phyloP scores from a whole-genome alignment of 1,284 basidiomycete genomes.

The Ganoderma boninense region DNA sequence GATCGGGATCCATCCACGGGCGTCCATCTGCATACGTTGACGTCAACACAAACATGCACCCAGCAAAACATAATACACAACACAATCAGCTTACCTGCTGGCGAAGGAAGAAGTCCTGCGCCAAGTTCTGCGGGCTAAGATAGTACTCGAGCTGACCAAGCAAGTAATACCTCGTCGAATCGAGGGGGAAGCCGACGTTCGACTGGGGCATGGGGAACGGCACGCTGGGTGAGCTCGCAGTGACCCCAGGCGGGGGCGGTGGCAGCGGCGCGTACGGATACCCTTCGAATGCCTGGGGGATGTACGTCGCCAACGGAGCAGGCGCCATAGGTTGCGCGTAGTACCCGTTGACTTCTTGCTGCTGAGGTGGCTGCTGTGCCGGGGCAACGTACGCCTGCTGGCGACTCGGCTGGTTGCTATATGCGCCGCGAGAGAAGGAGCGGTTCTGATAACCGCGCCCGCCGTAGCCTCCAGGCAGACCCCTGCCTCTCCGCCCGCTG shows the following conservation, averaged over 20 bases:
- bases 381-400: conserved; percentile 37
- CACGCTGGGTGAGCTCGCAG: conserved; percentile 33
- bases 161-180: conserved; percentile 70
- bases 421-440: conserved; percentile 38
- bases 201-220: conserved; percentile 63
- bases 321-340: conserved; percentile 26
- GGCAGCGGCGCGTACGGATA: conserved; percentile 27
- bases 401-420: conserved; percentile 37
- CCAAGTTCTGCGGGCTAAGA: conserved; percentile 87
- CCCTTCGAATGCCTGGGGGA: conserved; percentile 26
- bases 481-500: conserved; percentile 42
- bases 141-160: conserved; percentile 91
- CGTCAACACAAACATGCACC: conserved; percentile 7
- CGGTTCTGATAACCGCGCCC: conserved; percentile 43
- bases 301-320: conserved; percentile 22
- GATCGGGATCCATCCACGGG: conserved; percentile 88
- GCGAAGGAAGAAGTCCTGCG: conserved; percentile 83
- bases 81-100: conserved; percentile 61
- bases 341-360: conserved; percentile 31
- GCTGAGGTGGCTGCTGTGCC: conserved; percentile 26
- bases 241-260: conserved; percentile 29
- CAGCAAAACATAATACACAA: conserved; percentile 6
- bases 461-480: conserved; percentile 43
- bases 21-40: conserved; percentile 77
- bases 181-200: conserved; percentile 64